Evolutionary conservation across 495 filamentous ascomycete species (phyloP), one percentile per base, ranked within the genome.

Genomic region (Acidiella bohemica): DNA sequence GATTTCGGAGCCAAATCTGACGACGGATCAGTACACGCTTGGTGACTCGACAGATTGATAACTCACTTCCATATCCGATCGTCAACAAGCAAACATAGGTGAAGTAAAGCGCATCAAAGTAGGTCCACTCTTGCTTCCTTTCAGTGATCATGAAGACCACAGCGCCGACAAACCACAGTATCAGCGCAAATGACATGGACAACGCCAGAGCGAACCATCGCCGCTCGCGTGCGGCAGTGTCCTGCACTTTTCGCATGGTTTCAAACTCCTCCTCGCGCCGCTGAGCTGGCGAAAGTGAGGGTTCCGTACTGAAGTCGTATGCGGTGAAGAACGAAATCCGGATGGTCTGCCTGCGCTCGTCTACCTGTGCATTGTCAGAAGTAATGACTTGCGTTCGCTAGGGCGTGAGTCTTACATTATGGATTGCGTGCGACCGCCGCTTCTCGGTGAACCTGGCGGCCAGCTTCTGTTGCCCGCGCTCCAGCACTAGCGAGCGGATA

Each of bases 21-120:
- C 11, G n/a, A 28, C 2, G 3, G 18, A 31, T 24, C 22, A 36
- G 8, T 24, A 8, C 23, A 5, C 9, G 35, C 7, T 38, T 17
- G 7, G 6, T 16, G 10, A 8, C 35, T 8, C 6, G 7, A 25
- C 5, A 39, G 5, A 23, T 29, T 28, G 35, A 17, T 10, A 7
- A 27, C 29, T 23, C 18, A 42, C 35, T 41, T 2, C 86, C 86
- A 50, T 86, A 94, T 0, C 86, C 86, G 36, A 94, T 84, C 1
- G 86, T 93, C 5, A 87, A 65, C 24, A 93, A 67, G 3, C 75
- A 73, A 3, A 75, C 75, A 54, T 83, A 93, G 3, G 80, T 58
- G 58, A 90, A 92, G 55, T 92, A 94, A 5, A 93, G 57, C 0
- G 73, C 66, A 11, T 78, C 61, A 43, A 90, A 92, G 51, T 93